phyloP scores from a whole-genome alignment of 2,329 filamentous ascomycete species.

The Alternaria brassicicola region DNA sequence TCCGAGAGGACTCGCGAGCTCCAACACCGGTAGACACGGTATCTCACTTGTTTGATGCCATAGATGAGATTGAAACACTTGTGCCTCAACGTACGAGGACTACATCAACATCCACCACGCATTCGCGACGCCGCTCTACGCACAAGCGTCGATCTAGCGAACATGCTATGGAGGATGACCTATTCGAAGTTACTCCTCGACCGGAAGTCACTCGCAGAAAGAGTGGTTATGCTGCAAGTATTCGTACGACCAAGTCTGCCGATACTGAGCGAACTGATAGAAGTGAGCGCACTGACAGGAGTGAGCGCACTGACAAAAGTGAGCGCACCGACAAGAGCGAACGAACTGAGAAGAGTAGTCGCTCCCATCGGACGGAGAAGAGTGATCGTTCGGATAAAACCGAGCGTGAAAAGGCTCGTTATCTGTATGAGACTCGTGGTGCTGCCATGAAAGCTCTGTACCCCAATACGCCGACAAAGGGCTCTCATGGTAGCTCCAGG shows the following conservation, averaged over 20 bases:
- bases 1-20: slow-evolving; percentile 29
- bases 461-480: slow-evolving; percentile 38
- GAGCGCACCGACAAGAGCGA: slow-evolving; percentile 28
- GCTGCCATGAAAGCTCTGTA: slow-evolving; percentile 49
- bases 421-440: slow-evolving; percentile 45
- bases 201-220: slow-evolving; percentile 33
- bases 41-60: slow-evolving; percentile 43
- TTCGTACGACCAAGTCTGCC: slow-evolving; percentile 25
- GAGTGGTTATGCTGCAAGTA: slow-evolving; percentile 40
- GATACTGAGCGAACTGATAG: slow-evolving; percentile 31
- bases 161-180: slow-evolving; percentile 27
- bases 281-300: slow-evolving; percentile 27
- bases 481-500: slow-evolving; percentile 22
- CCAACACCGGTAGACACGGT: slow-evolving; percentile 34
- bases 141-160: slow-evolving; percentile 32
- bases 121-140: slow-evolving; percentile 40
- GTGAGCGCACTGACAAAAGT: slow-evolving; percentile 22
- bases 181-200: slow-evolving; percentile 28
- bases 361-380: slow-evolving; percentile 20
- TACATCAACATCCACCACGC: slow-evolving; percentile 24
- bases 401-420: slow-evolving; percentile 34
- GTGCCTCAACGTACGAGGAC: slow-evolving; percentile 33
- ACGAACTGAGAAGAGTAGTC: slow-evolving; percentile 15
- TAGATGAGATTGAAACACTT: slow-evolving; percentile 46
- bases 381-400: slow-evolving; percentile 29